Percentiles rank a stretch among this genome's conserved stretches.
phyloP scores from a whole-genome alignment of 2,329 filamentous ascomycete species.

The Zymoseptoria crescenta region DNA sequence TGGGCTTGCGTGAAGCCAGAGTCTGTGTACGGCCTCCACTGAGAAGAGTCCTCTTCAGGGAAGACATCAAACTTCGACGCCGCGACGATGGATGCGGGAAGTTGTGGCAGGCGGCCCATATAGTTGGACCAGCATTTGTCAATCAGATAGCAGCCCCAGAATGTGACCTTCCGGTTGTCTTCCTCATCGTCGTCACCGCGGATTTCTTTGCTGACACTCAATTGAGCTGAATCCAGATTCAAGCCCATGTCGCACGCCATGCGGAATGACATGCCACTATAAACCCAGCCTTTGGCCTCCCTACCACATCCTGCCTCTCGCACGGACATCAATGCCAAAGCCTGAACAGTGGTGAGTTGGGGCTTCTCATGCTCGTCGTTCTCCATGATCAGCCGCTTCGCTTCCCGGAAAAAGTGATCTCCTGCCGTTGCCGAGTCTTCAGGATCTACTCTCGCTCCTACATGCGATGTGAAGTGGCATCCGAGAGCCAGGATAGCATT shows the following conservation, averaged over 20 bases:
- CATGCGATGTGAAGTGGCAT: constrained; percentile 79
- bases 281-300: constrained; percentile 95
- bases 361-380: constrained; percentile 92
- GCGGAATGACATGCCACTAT: constrained; percentile 95
- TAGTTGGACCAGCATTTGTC: constrained; percentile 99
- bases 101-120: constrained; percentile 79
- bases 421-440: constrained; percentile 79
- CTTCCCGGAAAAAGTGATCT: constrained; percentile 92
- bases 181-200: constrained; percentile 67
- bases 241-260: constrained; percentile 94
- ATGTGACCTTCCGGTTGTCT: constrained; percentile 83
- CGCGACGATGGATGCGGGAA: constrained; percentile 70
- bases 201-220: constrained; percentile 41
- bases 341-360: constrained; percentile 82
- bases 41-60: constrained; percentile 74
- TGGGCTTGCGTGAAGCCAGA: constrained; percentile 64
- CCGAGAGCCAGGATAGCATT: constrained; percentile 90
- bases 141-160: constrained; percentile 97
- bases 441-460: constrained; percentile 61
- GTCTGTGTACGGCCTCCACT: constrained; percentile 86
- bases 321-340: constrained; percentile 89
- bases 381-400: constrained; percentile 79
- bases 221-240: constrained; percentile 69
- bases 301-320: constrained; percentile 89
- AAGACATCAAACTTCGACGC: constrained; percentile 88